These are phyloP conservation scores for Stagonosporopsis tanaceti DNA, from an alignment of 2,329 filamentous ascomycete genomes.

Conservation along the genomic window DNA sequence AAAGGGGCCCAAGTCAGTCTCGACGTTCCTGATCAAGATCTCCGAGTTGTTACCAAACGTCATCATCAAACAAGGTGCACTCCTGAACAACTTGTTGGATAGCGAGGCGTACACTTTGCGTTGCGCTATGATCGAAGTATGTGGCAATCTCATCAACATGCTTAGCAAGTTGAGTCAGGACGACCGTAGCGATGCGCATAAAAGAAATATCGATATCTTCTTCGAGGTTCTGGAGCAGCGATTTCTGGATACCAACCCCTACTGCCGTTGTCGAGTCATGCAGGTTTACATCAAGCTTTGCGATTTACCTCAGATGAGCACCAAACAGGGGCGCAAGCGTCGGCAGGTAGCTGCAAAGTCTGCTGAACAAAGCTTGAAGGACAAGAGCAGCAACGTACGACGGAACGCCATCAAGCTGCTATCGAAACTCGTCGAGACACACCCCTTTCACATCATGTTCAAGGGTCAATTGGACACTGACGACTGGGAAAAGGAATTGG, in stretches of 20 bases:
- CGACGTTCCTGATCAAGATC: conserved; percentile 88
- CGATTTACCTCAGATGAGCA: conserved; percentile 82
- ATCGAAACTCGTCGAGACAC: conserved; percentile 86
- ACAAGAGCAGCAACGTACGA: conserved; percentile 97
- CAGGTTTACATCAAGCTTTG: conserved; percentile 94
- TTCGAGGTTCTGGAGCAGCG: conserved; percentile 96
- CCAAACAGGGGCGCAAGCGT: conserved; percentile 63
- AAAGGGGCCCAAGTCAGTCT: conserved; percentile 94
- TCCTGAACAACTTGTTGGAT: conserved; percentile 92
- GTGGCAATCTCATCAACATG: conserved; percentile 91
- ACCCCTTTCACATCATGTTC: conserved; percentile 76
- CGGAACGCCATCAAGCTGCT: conserved; percentile 94
- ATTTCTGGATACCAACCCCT: conserved; percentile 95
- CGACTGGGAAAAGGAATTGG: conserved; percentile 84
- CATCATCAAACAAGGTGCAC: conserved; percentile 97
- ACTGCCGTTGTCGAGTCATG: conserved; percentile 88
- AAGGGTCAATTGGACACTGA: conserved; percentile 79
- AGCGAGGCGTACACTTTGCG: conserved; percentile 95
- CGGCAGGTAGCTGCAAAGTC: conserved; percentile 87
- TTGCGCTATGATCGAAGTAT: conserved; percentile 94
- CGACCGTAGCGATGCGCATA: conserved; percentile 90
- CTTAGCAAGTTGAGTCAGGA: conserved; percentile 81
- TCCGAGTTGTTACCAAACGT: conserved; percentile 90
- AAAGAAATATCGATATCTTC: conserved; percentile 94
- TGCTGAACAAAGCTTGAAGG: conserved; percentile 87